These are phyloP conservation scores for Neonectria ditissima DNA, from an alignment of 2,329 filamentous ascomycete genomes.

Conservation along the genomic window DNA sequence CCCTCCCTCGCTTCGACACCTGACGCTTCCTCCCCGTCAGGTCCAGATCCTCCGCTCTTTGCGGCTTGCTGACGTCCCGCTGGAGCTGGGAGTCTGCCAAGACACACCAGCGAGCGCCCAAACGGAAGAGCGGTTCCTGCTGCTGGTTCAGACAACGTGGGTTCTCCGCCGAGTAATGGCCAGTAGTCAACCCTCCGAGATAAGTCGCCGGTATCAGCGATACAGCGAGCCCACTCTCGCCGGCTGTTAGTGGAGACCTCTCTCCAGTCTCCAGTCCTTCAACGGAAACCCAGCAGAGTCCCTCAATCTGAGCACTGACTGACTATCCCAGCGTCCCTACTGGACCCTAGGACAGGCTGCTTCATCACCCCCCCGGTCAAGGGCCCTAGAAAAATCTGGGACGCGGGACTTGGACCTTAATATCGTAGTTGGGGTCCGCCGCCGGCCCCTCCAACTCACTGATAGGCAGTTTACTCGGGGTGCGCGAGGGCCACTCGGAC, in stretches of 20 bases:
- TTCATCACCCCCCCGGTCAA: not conserved
- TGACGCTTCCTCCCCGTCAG: conserved; percentile 1
- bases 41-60: not conserved
- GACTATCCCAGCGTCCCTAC: conserved; percentile 17
- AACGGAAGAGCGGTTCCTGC: not conserved
- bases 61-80: not conserved
- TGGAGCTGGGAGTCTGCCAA: conserved; percentile 14
- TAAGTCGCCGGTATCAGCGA: conserved; percentile 28
- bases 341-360: conserved; percentile 10
- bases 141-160: not conserved
- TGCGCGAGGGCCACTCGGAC: conserved; percentile 24
- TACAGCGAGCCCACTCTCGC: conserved; percentile 19
- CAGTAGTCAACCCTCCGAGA: conserved; percentile 28
- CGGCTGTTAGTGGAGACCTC: conserved; percentile 20
- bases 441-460: not conserved
- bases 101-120: conserved; percentile 5
- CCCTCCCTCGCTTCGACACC: not conserved
- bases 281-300: not conserved
- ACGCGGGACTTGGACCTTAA: not conserved
- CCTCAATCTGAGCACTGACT: conserved; percentile 8
- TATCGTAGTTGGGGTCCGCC: not conserved
- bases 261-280: not conserved
- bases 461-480: conserved; percentile 36
- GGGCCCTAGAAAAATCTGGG: not conserved
- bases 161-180: conserved; percentile 19